Percentiles rank a stretch among this genome's conserved stretches.
phyloP scores from a whole-genome alignment of 2,329 filamentous ascomycete species.

The Plenodomus biglobosus region DNA sequence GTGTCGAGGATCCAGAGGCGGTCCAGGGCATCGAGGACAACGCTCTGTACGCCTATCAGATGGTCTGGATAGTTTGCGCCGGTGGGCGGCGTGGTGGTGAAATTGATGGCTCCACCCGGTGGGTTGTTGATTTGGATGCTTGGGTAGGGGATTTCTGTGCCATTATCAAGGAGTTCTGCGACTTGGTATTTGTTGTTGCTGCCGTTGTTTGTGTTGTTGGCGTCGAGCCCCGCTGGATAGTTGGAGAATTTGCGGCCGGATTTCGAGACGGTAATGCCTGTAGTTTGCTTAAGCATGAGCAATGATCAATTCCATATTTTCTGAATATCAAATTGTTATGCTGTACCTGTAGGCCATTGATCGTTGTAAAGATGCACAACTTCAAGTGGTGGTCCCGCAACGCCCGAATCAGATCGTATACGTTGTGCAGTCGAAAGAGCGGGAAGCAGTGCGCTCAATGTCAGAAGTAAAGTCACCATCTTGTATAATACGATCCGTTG shows the following conservation, averaged over 20 bases:
- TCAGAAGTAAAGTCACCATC: constrained; percentile 8
- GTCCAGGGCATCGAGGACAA: constrained; percentile 55
- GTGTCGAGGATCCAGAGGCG: constrained; percentile 59
- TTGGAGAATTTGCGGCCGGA: constrained; percentile 56
- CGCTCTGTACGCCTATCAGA: constrained; percentile 55
- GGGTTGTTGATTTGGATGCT: constrained; percentile 51
- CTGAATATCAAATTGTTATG: no score
- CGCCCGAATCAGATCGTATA: constrained; percentile 39
- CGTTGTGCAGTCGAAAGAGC: constrained; percentile 18
- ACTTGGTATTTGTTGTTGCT: constrained; percentile 52
- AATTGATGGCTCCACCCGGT: constrained; percentile 55
- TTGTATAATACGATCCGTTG: no score
- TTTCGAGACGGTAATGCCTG: constrained; percentile 55
- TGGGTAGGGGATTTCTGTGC: constrained; percentile 50
- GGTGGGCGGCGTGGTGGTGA: constrained; percentile 50
- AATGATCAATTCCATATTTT: no score
- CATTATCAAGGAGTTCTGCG: constrained; percentile 50
- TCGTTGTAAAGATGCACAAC: constrained; percentile 55
- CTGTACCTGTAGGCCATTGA: constrained; percentile 50
- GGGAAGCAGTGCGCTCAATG: constrained; percentile 14
- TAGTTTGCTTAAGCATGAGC: no score
- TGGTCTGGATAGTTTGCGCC: constrained; percentile 53
- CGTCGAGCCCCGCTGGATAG: constrained; percentile 54
- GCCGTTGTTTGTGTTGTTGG: constrained; percentile 50
- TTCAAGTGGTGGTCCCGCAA: constrained; percentile 50